A percentile compares a stretch with the other conserved stretches of the same genome.
phyloP scores from a whole-genome alignment of 2,329 filamentous ascomycete species.

The Epichloe sylvatica region DNA sequence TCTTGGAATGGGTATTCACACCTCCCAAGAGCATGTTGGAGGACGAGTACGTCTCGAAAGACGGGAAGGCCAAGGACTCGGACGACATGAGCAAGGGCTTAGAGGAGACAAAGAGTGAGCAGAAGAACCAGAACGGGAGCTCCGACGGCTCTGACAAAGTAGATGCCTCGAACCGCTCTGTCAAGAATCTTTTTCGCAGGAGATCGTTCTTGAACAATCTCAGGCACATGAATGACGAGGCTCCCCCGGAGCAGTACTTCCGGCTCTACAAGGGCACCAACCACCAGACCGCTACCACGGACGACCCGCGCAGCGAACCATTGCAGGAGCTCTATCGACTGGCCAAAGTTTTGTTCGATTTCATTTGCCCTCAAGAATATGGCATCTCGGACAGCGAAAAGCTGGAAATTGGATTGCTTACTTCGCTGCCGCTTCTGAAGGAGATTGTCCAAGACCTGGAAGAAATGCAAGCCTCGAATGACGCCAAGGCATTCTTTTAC shows the following conservation, averaged over 20 bases:
- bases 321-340: slow-evolving; percentile 86
- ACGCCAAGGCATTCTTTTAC: slow-evolving; percentile 94
- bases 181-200: slow-evolving; percentile 41
- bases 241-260: slow-evolving; percentile 64
- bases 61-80: slow-evolving; percentile 26
- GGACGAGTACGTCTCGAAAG: slow-evolving; percentile 44
- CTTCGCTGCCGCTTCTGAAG: slow-evolving; percentile 81
- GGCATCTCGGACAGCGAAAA: slow-evolving; percentile 93
- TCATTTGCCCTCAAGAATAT: slow-evolving; percentile 96
- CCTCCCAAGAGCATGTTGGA: slow-evolving; percentile 67
- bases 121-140: slow-evolving; percentile 14
- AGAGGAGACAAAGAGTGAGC: slow-evolving; percentile 24
- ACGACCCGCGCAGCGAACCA: slow-evolving; percentile 73
- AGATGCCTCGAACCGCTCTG: slow-evolving; percentile 24
- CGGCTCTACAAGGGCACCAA: slow-evolving; percentile 71
- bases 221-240: slow-evolving; percentile 37
- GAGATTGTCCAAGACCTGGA: slow-evolving; percentile 96
- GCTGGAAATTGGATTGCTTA: slow-evolving; percentile 92
- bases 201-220: slow-evolving; percentile 45
- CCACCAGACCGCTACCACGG: slow-evolving; percentile 49
- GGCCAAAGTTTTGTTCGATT: slow-evolving; percentile 92
- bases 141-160: slow-evolving; percentile 26
- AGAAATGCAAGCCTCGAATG: slow-evolving; percentile 87
- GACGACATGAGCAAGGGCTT: slow-evolving; percentile 24
- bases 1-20: slow-evolving; percentile 94